A percentile compares a stretch with the other conserved stretches of the same genome.
Conservation (phyloP, 2,329 filamentous ascomycete genomes). For the Ascochyta clinopodiicola region DNA sequence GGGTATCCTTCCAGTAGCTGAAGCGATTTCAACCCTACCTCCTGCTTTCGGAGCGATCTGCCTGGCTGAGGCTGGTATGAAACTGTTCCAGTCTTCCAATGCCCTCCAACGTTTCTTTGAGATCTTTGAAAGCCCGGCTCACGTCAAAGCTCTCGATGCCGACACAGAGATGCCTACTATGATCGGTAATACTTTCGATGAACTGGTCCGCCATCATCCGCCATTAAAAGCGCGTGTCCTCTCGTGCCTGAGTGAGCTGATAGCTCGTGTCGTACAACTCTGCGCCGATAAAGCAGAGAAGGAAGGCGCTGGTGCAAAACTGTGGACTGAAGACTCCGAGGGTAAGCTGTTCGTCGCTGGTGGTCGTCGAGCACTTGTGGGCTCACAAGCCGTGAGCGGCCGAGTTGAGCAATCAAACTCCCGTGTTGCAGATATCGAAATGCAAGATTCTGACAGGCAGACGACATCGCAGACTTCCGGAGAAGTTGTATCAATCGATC, state of each 20-base stretch:
- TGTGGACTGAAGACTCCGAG: constrained; percentile 68
- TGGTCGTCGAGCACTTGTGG: constrained; percentile 53
- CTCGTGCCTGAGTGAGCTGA: constrained; percentile 86
- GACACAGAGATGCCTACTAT: constrained; percentile 75
- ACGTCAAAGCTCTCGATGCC: constrained; percentile 81
- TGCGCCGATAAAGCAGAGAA: constrained; percentile 73
- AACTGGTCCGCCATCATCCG: constrained; percentile 92
- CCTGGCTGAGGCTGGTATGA: constrained; percentile 84
- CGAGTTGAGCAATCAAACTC: constrained; percentile 21
- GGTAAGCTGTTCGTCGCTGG: constrained; percentile 68
- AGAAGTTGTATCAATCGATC: constrained; percentile 43
- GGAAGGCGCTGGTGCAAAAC: constrained; percentile 77
- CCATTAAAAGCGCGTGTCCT: constrained; percentile 79
- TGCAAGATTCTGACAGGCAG: constrained; percentile 60
- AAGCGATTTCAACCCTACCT: constrained; percentile 87
- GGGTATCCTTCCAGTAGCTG: constrained; percentile 84
- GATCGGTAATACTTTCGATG: constrained; percentile 87
- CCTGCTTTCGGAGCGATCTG: constrained; percentile 92
- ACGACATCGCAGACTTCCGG: constrained; percentile 5
- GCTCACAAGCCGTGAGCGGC: constrained; percentile 49
- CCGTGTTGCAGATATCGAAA: constrained; percentile 61
- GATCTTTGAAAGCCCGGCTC: constrained; percentile 91
- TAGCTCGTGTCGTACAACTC: constrained; percentile 78
- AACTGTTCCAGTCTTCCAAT: constrained; percentile 81
- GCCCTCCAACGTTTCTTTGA: constrained; percentile 89